phyloP scores from a whole-genome alignment of 2,329 filamentous ascomycete genomes.

The Cordyceps farinosa region DNA sequence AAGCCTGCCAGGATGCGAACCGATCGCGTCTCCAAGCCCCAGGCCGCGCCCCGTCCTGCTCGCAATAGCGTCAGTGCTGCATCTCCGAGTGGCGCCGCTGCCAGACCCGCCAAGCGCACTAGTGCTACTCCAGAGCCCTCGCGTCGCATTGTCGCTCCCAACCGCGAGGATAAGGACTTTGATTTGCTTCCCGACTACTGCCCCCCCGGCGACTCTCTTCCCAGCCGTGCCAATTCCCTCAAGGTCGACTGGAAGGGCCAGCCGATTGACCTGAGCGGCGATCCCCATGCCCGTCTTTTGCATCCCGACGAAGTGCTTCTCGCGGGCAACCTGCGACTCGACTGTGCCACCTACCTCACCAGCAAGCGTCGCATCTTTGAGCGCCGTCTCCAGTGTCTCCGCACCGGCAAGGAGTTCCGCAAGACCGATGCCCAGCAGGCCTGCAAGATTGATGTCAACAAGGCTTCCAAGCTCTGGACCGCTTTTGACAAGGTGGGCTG shows the following conservation, averaged over 20 bases:
- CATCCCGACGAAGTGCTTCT: conserved; percentile 75
- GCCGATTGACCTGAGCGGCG: conserved; percentile 69
- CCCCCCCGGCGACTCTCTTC: conserved; percentile 64
- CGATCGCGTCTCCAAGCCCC: conserved; percentile 36
- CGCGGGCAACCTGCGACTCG: conserved; percentile 75
- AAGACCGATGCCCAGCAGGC: conserved; percentile 95
- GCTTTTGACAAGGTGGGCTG: conserved; percentile 85
- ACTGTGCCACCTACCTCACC: conserved; percentile 83
- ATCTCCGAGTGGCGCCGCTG: conserved; percentile 28
- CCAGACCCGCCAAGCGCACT: conserved; percentile 32
- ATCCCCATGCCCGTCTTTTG: conserved; percentile 66
- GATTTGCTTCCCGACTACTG: conserved; percentile 67
- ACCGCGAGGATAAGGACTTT: conserved; percentile 81
- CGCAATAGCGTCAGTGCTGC: conserved; percentile 27
- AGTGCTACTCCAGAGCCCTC: conserved; percentile 50
- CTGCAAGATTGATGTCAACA: conserved; percentile 98
- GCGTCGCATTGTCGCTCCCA: conserved; percentile 56
- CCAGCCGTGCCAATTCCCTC: conserved; percentile 63
- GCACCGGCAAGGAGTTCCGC: conserved; percentile 76
- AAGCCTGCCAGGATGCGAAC: conserved; percentile 29
- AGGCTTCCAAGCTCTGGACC: conserved; percentile 87
- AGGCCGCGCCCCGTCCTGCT: conserved; percentile 34
- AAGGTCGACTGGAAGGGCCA: conserved; percentile 87
- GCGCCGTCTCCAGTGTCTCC: conserved; percentile 64
- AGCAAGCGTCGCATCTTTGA: conserved; percentile 92